Conservation (phyloP, 2,329 filamentous ascomycete genomes). For the Phyllachora maydis region DNA sequence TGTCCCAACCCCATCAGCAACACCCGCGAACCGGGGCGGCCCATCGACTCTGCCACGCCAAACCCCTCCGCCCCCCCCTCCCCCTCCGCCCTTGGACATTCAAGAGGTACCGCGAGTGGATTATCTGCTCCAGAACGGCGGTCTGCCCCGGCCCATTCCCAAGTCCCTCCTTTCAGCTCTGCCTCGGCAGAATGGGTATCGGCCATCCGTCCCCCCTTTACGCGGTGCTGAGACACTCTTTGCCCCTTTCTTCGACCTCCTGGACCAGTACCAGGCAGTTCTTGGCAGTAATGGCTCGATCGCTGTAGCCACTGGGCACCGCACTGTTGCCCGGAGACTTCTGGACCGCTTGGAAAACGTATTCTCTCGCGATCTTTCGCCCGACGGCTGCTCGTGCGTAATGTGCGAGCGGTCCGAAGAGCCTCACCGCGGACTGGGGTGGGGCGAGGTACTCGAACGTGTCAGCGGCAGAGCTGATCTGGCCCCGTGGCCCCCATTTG, state of each 20-base stretch:
- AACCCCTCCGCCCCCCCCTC: slow-evolving; percentile 36
- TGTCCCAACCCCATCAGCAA: no score
- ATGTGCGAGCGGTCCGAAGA: slow-evolving; percentile 51
- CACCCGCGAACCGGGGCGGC: no score
- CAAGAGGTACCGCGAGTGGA: slow-evolving; percentile 67
- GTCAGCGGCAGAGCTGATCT: slow-evolving; percentile 77
- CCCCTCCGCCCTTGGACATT: slow-evolving; percentile 52
- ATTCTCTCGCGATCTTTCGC: slow-evolving; percentile 79
- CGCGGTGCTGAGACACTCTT: slow-evolving; percentile 56
- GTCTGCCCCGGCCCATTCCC: slow-evolving; percentile 49
- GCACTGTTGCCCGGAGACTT: slow-evolving; percentile 76
- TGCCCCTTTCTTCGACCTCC: slow-evolving; percentile 57
- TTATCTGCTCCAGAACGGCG: slow-evolving; percentile 79
- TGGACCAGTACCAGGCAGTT: slow-evolving; percentile 74
- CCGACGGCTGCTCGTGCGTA: slow-evolving; percentile 66
- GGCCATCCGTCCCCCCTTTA: slow-evolving; percentile 42
- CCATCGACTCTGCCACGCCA: no score
- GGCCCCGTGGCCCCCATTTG: slow-evolving; percentile 76
- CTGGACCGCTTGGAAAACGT: slow-evolving; percentile 85
- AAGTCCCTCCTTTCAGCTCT: slow-evolving; percentile 50
- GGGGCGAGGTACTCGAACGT: slow-evolving; percentile 88
- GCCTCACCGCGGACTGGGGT: slow-evolving; percentile 58
- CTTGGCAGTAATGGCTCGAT: slow-evolving; percentile 70
- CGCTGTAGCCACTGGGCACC: slow-evolving; percentile 86
- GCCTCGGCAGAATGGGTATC: slow-evolving; percentile 32